These are phyloP conservation scores for Sclerotinia minor DNA, from an alignment of 2,329 filamentous ascomycete species.

Conservation along the genomic window DNA sequence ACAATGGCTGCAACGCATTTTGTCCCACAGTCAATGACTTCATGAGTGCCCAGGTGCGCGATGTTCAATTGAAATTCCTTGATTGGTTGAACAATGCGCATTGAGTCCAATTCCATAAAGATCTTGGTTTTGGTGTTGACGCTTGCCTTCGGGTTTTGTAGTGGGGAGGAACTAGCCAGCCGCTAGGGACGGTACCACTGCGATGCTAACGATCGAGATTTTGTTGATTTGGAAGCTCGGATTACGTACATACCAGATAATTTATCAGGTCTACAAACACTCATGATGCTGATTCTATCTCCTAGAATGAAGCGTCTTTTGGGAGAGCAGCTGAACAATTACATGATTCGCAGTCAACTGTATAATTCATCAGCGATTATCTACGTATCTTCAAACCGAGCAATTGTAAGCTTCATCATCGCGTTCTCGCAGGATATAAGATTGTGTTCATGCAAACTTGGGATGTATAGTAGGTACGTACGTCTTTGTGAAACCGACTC, in stretches of 20 bases:
- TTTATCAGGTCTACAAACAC: neutral
- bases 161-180: neutral
- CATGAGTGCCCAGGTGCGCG: neutral
- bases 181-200: neutral
- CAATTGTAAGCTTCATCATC: neutral
- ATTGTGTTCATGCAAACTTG: neutral
- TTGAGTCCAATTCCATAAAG: neutral
- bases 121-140: slow-evolving; percentile 8
- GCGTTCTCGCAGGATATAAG: neutral
- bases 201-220: slow-evolving; percentile 12
- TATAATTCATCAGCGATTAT: neutral
- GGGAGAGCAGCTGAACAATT: no score
- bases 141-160: neutral
- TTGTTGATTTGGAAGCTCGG: slow-evolving; percentile 1
- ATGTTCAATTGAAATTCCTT: slow-evolving; percentile 1
- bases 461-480: neutral
- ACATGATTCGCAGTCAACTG: neutral
- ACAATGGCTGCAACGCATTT: neutral
- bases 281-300: neutral
- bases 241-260: neutral
- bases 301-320: neutral
- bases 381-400: neutral
- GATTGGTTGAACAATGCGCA: neutral
- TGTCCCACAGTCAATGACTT: slow-evolving; percentile 5
- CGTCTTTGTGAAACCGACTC: neutral